Base-by-base conservation (phyloP, 2,329 filamentous ascomycete genomes). In the Hymenoscyphus fraxineus region DNA sequence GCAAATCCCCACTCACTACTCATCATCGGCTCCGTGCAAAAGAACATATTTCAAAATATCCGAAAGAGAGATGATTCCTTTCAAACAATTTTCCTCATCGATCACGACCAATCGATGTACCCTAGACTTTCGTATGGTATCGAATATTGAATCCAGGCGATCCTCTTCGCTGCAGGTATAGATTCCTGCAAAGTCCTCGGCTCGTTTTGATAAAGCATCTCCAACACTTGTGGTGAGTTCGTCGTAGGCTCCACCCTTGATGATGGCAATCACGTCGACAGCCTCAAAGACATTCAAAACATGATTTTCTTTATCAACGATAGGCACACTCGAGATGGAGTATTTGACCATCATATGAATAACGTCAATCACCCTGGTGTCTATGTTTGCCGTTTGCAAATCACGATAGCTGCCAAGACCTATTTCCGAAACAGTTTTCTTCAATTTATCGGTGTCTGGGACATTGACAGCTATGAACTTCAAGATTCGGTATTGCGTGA, bases 401-500 rank as follows among this genome's bases (percentile, higher is more conserved):
- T 92, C 84, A 27, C 83, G 80, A 76, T 97, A 98, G 1, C 92
- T 94, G 60, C 95, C 96, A 9, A 99, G 82, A 32, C 87, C 86
- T 63, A 98, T 85, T 67, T 97, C 93, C 66, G 87, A 86, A 64
- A 99, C 82, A 10, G 92, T 89, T 79, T 96, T 97, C 75, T 92
- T 91, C 66, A 99, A 80, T 74, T 93, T 85, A 72, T 96, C 89
- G 4, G 94, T 97, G 73, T 88, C 86, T 71, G 85, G 86, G 51
- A 91, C 88, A 78, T 99, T 99, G 78, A 99, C 94, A 12, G 95
- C 93, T 67, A 99, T 96, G 77, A 99, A 99, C 77, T 99, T 99
- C 69, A 99, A 85, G 71, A 99, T 98, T 65, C 96, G 90, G 78
- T 99, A 99, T 77, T 99, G 95, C 0, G 95, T 99, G 65, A 99